Conservation (phyloP, 192 early-diverging fungal genomes). For the Lobulomyces angularis region DNA sequence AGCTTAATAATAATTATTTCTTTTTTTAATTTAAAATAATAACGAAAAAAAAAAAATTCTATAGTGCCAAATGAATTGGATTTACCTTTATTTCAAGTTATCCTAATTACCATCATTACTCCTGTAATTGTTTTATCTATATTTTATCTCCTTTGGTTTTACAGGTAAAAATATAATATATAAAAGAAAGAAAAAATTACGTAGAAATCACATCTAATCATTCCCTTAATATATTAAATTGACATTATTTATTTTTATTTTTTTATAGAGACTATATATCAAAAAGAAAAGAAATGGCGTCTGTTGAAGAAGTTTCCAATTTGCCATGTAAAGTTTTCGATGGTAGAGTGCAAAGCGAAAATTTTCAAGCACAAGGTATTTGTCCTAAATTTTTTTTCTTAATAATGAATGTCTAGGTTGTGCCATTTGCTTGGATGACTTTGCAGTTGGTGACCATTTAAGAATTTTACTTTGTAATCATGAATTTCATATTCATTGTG, state of each 20-base stretch:
- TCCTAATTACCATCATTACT: slow-evolving; percentile 70
- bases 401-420: slow-evolving; percentile 73
- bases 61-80: slow-evolving; percentile 15
- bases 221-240: neutral
- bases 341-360: slow-evolving; percentile 28
- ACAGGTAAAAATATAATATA: slow-evolving; percentile 8
- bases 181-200: neutral
- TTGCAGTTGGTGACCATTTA: slow-evolving; percentile 62
- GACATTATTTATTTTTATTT: no score
- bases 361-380: slow-evolving; percentile 2
- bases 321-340: slow-evolving; percentile 62
- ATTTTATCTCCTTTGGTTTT: slow-evolving; percentile 58
- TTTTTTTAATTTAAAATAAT: slow-evolving; percentile 32
- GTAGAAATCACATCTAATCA: neutral
- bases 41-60: slow-evolving; percentile 19
- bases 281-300: slow-evolving; percentile 62
- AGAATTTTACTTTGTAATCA: slow-evolving; percentile 77
- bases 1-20: slow-evolving; percentile 17
- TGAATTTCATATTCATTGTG: slow-evolving; percentile 75
- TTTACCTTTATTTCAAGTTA: slow-evolving; percentile 59
- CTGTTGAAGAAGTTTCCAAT: slow-evolving; percentile 56
- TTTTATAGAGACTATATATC: slow-evolving; percentile 49
- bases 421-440: slow-evolving; percentile 89
- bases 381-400: no score
- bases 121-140: slow-evolving; percentile 68